Base-by-base conservation (phyloP, 106 monocot species). In the Allium sativum region DNA sequence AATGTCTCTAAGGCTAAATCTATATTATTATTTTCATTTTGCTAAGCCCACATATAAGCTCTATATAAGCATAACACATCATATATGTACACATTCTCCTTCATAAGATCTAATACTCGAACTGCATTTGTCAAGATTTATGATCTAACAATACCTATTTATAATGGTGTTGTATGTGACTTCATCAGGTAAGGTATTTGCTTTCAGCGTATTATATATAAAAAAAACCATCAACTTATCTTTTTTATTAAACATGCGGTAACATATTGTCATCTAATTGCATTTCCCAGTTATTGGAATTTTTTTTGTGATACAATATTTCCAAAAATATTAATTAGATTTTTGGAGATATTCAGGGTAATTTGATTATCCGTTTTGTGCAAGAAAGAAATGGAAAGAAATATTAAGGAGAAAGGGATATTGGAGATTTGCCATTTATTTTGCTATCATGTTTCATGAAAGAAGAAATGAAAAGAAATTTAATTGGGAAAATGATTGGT, bases 51-150 rank as follows among this genome's bases (percentile, higher is more conserved):
- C 68, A 70, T 50, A 89, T 77, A 53, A 94, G 70, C 67, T 81
- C 85, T 59, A 74, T 86, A 48, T 85, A 89, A 57, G 86, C 82
- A 82, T 82, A 89, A n/a, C 52, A 81, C 89, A 75, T 94, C 89
- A 61, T 81, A 89, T 21, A 73, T 6, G 46, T 68, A 79, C 12
- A 67, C 78, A 56, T 51, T 58, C 47, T 61, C 76, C 59, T 77
- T 94, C 93, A 94, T 94, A 45, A 86, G 65, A 12, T 89, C 82
- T 45, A 89, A 47, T 64, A 94, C 48, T 53, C 86, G 48, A 62
- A 81, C 31, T 0, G 93, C 89, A 72, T 86, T n/a, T 94, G 51
- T 55, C 75, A 41, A 78, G 21, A 70, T 94, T 76, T 44, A 81
- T 81, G 12, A 59, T 20, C 51, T 84, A 73, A 65, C 85, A 94